Base-by-base conservation (phyloP, 345 rosid species). In the Anastatica hierochuntica region DNA sequence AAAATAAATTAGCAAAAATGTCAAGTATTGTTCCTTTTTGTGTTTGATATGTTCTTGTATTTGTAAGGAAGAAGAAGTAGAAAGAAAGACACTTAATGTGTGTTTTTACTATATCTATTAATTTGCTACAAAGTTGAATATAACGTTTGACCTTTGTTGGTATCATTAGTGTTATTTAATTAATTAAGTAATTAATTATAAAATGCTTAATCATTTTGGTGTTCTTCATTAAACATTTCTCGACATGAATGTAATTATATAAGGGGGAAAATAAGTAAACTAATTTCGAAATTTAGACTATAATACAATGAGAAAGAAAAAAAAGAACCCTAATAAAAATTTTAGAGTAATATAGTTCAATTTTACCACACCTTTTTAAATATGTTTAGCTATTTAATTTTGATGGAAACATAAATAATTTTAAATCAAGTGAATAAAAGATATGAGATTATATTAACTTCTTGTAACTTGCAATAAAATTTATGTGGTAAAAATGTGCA, bases 121-220 rank as follows among this genome's bases (percentile, higher is more conserved):
- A 58, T 50, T 65, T 64, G 51, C 48, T 57, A 27, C 17, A 9
- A 18, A 42, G 11, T 9, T 31, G 30, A 41, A 43, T 49, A 7
- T 57, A 65, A 65, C 70, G 70, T 36, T 50, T 58, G 6, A 18
- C 42, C 59, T 65, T 65, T 58, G 70, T 57, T 58, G 19, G 38
- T 35, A 57, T 46, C 58, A 65, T 64, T 64, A 49, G 26, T 65
- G 47, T n/a, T n/a, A n/a, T n/a, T n/a, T n/a, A n/a, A n/a, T n/a
- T n/a, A n/a, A n/a, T 64, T 48, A 41, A 14, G 38, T 47, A 31
- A 18, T 18, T 42, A 26, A 11, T 42, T 35, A 23, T 40, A 15
- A 35, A 31, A 31, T 31, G 36, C 36, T 31, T 31, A 31, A 31
- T n/a, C n/a, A 31, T 31, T 31, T 31, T 31, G 12, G 2, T 31